These are phyloP conservation scores for Aegilops speltoides DNA, from an alignment of 176 grass and related monocot species.

Conservation along the genomic window DNA sequence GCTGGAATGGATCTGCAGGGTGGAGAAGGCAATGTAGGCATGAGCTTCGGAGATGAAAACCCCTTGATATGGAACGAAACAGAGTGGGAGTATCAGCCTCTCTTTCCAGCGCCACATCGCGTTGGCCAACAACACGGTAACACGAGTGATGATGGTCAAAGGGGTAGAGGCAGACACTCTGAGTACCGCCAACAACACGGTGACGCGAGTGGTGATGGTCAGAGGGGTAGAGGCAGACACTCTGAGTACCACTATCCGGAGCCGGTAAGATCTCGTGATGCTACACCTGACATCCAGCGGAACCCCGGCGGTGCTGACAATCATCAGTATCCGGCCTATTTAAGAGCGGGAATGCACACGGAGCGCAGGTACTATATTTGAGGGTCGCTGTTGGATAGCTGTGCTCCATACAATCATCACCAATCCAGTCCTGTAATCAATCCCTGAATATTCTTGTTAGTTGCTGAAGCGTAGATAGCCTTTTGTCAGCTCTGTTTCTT, in stretches of 20 bases:
- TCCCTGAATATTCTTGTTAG: neutral
- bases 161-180: neutral
- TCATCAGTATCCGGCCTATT: neutral
- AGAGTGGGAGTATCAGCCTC: conserved; percentile 20
- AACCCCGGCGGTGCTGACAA: neutral
- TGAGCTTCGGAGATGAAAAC: neutral
- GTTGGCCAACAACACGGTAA: neutral
- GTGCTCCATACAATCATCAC: neutral
- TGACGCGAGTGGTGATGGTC: neutral
- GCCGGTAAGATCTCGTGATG: neutral
- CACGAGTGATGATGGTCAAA: neutral
- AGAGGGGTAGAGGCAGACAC: neutral
- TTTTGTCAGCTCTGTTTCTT: neutral
- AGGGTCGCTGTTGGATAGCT: neutral
- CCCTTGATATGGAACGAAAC: conserved; percentile 6
- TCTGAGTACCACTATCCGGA: neutral
- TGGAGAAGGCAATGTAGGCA: neutral
- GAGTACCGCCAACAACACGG: conserved; percentile 16
- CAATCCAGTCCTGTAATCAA: neutral
- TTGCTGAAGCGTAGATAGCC: neutral
- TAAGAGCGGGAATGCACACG: neutral
- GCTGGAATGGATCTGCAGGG: neutral
- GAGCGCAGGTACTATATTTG: conserved; percentile 15
- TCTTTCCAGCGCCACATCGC: conserved; percentile 1
- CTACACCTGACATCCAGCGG: neutral